These are phyloP conservation scores for Coemansia sp. DNA, from an alignment of 192 early-diverging fungal genomes.

Conservation along the genomic window DNA sequence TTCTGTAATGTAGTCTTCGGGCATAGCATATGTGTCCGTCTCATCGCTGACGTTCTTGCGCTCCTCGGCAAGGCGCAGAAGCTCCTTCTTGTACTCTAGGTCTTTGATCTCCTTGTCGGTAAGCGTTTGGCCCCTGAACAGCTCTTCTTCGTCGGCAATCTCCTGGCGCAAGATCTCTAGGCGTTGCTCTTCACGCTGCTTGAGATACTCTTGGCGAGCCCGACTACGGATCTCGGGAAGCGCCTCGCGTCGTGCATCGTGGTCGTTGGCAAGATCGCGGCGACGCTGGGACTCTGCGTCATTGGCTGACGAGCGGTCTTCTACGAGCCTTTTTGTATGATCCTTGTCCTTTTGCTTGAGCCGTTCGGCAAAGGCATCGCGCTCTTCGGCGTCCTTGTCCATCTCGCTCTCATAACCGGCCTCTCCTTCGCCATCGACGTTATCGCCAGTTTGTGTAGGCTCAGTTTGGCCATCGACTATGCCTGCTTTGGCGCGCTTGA, in stretches of 20 bases:
- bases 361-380: conserved; percentile 88
- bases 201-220: conserved; percentile 90
- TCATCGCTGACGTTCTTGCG: conserved; percentile 77
- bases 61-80: conserved; percentile 84
- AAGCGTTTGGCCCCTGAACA: conserved; percentile 76
- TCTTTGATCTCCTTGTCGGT: conserved; percentile 77
- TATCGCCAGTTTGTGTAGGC: conserved; percentile 31
- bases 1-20: conserved; percentile 96
- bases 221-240: conserved; percentile 81
- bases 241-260: conserved; percentile 65
- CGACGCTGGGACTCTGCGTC: conserved; percentile 69
- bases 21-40: conserved; percentile 84
- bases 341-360: conserved; percentile 82
- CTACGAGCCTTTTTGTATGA: conserved; percentile 64
- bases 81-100: conserved; percentile 82
- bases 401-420: conserved; percentile 44
- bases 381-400: conserved; percentile 77
- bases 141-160: conserved; percentile 84
- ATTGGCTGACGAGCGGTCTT: conserved; percentile 35
- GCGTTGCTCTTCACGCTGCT: conserved; percentile 81
- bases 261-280: conserved; percentile 83
- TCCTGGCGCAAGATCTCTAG: conserved; percentile 76
- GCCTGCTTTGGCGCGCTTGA: conserved; percentile 60
- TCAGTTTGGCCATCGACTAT: conserved; percentile 28
- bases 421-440: conserved; percentile 38